Conservation (phyloP, 768 basidiomycete genomes). For the Daedaleopsis nitida region DNA sequence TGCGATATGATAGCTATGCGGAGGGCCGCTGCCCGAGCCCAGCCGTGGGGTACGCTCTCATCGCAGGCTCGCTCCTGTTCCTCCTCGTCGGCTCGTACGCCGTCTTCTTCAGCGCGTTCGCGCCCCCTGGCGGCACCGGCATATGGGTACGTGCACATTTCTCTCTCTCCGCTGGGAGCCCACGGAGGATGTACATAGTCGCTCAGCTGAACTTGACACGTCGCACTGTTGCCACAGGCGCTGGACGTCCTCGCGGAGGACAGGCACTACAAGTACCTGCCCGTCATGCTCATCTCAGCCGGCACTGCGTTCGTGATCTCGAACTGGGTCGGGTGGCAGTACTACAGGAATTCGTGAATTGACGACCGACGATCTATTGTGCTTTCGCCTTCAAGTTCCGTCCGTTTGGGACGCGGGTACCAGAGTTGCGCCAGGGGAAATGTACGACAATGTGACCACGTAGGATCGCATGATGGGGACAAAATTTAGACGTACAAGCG, state of each 20-base stretch:
- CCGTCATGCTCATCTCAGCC: slow-evolving; percentile 76
- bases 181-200: too few relatives aligned
- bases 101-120: slow-evolving; percentile 64
- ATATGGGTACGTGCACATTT: slow-evolving; percentile 50
- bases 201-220: neutral
- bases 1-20: neutral
- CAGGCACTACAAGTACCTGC: slow-evolving; percentile 90
- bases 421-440: neutral
- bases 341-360: slow-evolving; percentile 83
- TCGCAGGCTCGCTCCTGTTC: slow-evolving; percentile 51
- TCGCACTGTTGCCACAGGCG: slow-evolving; percentile 48
- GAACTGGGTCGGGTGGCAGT: slow-evolving; percentile 99
- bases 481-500: too few relatives aligned
- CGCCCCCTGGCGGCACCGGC: slow-evolving; percentile 53
- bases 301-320: slow-evolving; percentile 91
- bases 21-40: slow-evolving; percentile 19
- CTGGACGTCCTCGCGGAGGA: slow-evolving; percentile 68
- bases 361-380: neutral
- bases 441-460: neutral
- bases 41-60: slow-evolving; percentile 46
- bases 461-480: too few relatives aligned
- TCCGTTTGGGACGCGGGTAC: too few relatives aligned
- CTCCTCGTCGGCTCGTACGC: slow-evolving; percentile 63
- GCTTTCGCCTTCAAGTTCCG: too few relatives aligned
- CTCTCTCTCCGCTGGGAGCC: too few relatives aligned